Conservation (phyloP, 176 grass and related monocot species). For the Pontederia paniculata region DNA sequence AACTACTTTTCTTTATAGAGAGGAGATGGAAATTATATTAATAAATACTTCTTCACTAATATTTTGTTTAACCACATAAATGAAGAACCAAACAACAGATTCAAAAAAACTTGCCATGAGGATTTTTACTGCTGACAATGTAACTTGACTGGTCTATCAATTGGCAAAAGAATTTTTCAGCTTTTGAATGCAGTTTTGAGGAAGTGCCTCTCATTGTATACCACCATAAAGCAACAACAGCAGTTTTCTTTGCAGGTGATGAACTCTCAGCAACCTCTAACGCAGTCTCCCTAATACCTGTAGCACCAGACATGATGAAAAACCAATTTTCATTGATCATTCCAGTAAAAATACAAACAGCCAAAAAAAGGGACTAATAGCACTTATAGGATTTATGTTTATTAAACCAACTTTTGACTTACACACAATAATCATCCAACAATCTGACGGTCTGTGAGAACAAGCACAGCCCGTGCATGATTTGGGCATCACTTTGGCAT, state of each 20-base stretch:
- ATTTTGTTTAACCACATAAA: not conserved
- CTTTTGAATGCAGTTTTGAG: conserved; percentile 67
- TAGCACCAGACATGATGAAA: conserved; percentile 1
- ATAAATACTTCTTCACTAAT: not conserved
- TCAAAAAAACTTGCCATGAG: conserved; percentile 39
- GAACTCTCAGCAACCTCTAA: conserved; percentile 51
- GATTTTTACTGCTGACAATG: conserved; percentile 39
- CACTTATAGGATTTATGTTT: no score
- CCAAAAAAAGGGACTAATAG: no score
- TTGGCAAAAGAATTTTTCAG: conserved; percentile 54
- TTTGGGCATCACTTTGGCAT: no score
- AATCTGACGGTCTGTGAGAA: no score
- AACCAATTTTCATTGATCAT: no score
- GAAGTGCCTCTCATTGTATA: conserved; percentile 72
- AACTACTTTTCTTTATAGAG: no score
- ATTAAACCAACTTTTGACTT: no score
- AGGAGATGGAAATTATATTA: not conserved
- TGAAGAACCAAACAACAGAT: not conserved
- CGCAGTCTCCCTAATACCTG: conserved; percentile 59
- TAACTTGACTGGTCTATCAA: conserved; percentile 59
- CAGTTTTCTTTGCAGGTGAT: conserved; percentile 38
- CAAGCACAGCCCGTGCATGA: no score
- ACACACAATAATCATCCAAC: no score
- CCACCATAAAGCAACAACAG: conserved; percentile 57
- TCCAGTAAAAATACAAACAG: no score